Conservation (phyloP, 345 rosid species). For the Gossypium thurberi region DNA sequence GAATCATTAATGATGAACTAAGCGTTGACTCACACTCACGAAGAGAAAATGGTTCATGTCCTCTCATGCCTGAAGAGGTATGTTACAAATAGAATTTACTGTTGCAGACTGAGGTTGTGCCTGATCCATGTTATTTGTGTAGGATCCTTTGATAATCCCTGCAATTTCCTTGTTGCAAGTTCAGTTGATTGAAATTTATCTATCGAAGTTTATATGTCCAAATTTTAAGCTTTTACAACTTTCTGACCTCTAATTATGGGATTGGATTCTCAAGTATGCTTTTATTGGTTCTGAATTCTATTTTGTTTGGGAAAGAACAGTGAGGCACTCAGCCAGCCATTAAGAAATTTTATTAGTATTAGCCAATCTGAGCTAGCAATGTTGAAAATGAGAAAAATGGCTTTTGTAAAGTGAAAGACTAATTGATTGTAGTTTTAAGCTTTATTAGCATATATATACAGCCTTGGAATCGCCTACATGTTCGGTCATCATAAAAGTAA, state of each 20-base stretch:
- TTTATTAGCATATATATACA: neutral
- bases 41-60: constrained; percentile 84
- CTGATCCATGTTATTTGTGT: neutral
- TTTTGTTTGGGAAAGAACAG: neutral
- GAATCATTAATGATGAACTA: constrained; percentile 54
- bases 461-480: neutral
- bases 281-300: neutral
- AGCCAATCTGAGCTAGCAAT: neutral
- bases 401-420: neutral
- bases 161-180: neutral
- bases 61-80: constrained; percentile 99
- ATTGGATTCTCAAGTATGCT: neutral
- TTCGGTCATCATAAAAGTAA: neutral
- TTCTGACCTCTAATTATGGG: neutral
- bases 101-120: neutral
- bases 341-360: neutral
- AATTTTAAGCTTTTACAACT: neutral
- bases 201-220: neutral
- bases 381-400: neutral
- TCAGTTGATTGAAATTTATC: neutral
- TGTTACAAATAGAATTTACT: constrained; percentile 3
- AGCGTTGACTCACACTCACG: constrained; percentile 57
- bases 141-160: neutral
- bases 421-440: neutral
- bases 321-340: no score